Evolutionary conservation across 768 basidiomycete species (phyloP).

Genomic region (Phanerodontia chrysosporium): DNA sequence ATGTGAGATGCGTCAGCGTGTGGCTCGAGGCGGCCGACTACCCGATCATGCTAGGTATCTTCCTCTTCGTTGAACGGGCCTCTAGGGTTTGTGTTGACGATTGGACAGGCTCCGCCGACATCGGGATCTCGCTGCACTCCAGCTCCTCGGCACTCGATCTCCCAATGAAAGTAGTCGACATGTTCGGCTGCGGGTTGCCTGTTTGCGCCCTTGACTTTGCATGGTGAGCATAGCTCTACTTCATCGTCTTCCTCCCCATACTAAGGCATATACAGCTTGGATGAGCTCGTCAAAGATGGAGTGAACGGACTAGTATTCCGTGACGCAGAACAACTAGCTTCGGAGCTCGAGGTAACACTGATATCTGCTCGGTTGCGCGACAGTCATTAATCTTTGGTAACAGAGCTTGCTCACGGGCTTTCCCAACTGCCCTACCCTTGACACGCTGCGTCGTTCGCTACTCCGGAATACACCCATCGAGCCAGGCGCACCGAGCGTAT

Average conservation of each 20-base stretch:
- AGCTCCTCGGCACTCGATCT: conserved; percentile 89
- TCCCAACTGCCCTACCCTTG: conserved; percentile 50
- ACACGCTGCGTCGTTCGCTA: conserved; percentile 49
- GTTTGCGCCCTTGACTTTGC: conserved; percentile 86
- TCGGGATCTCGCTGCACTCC: conserved; percentile 88
- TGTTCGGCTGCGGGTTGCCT: conserved; percentile 96
- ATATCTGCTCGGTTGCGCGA: no score
- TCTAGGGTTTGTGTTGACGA: background rate
- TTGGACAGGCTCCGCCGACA: conserved; percentile 74
- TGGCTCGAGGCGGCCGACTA: conserved; percentile 94
- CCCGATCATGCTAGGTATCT: conserved; percentile 72
- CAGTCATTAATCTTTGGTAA: background rate
- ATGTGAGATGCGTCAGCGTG: conserved; percentile 73
- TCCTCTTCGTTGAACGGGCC: background rate
- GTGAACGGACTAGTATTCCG: conserved; percentile 82
- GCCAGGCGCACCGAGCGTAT: background rate
- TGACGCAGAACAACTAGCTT: conserved; percentile 60
- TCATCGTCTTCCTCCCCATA: background rate
- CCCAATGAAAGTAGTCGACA: conserved; percentile 99
- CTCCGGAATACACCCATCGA: conserved; percentile 12
- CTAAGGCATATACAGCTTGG: conserved; percentile 45
- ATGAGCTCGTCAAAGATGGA: conserved; percentile 82
- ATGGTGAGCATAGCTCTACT: conserved; percentile 51
- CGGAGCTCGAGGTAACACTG: conserved; percentile 60
- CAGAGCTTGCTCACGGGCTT: conserved; percentile 60